These are phyloP conservation scores for Symbiodinium pilosum DNA, from an alignment of 73 alveolate genomes.

Conservation along the genomic window DNA sequence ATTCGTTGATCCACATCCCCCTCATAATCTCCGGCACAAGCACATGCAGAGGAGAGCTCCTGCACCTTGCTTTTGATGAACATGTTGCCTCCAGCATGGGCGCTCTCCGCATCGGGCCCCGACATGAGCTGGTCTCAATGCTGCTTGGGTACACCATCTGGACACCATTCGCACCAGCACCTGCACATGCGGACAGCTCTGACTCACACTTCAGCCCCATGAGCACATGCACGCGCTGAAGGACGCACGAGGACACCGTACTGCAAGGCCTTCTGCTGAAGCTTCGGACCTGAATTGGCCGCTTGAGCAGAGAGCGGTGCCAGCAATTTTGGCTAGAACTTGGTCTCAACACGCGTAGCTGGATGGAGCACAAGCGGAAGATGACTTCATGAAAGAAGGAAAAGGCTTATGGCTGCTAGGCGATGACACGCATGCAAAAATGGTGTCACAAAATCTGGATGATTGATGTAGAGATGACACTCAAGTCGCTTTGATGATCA, in stretches of 20 bases:
- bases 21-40: too few species aligned
- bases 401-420: too few species aligned
- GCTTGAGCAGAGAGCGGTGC: background rate
- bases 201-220: background rate
- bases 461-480: too few species aligned
- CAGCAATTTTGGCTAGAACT: background rate
- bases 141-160: conserved; percentile 34
- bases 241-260: background rate
- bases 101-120: background rate
- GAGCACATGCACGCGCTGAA: background rate
- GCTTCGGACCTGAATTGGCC: conserved; percentile 45
- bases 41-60: conserved; percentile 14
- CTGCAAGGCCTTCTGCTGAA: conserved; percentile 66
- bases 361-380: too few species aligned
- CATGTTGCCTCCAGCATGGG: conserved; percentile 45
- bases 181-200: background rate
- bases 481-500: too few species aligned
- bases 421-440: too few species aligned
- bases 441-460: too few species aligned
- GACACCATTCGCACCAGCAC: conserved; percentile 80
- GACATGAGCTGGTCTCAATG: background rate
- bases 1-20: too few species aligned
- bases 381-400: too few species aligned
- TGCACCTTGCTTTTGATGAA: conserved; percentile 88
- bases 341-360: too few species aligned